Percentiles rank a stretch among this genome's conserved stretches.
Evolutionary conservation across 192 early-diverging fungal genomes (phyloP).

Genomic region (Anaeromyces robustus): DNA sequence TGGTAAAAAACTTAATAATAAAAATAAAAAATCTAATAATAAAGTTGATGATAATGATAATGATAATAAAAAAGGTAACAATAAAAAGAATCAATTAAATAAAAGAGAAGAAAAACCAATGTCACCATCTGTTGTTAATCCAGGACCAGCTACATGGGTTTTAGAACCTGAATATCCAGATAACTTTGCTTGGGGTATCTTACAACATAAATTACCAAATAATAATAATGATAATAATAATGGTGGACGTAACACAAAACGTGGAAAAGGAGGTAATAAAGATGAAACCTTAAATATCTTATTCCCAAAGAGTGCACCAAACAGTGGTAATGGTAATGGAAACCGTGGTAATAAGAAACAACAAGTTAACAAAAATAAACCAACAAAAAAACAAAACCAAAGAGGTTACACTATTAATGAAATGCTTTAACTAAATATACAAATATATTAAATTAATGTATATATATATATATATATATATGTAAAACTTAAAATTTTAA

Average conservation of each 20-base stretch:
- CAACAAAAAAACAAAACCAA: neutral
- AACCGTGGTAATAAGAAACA: neutral
- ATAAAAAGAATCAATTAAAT: neutral
- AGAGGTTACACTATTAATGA: neutral
- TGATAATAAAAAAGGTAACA: neutral
- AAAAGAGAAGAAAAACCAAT: neutral
- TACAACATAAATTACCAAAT: neutral
- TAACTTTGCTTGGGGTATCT: neutral
- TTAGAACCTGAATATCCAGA: neutral
- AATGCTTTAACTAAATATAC: neutral
- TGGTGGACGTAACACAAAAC: neutral
- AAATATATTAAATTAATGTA: too few relatives aligned
- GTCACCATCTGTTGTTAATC: neutral
- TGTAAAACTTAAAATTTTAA: too few relatives aligned
- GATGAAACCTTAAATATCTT: neutral
- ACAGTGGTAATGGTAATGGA: neutral
- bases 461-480: too few relatives aligned
- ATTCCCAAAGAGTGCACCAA: neutral
- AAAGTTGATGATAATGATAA: neutral
- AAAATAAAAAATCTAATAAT: neutral
- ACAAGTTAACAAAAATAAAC: neutral
- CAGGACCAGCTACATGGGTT: neutral
- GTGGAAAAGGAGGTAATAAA: neutral
- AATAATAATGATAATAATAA: neutral
- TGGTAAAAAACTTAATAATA: neutral